Base-by-base conservation (phyloP, 495 filamentous ascomycete genomes). In the Talaromyces nanjingensis region DNA sequence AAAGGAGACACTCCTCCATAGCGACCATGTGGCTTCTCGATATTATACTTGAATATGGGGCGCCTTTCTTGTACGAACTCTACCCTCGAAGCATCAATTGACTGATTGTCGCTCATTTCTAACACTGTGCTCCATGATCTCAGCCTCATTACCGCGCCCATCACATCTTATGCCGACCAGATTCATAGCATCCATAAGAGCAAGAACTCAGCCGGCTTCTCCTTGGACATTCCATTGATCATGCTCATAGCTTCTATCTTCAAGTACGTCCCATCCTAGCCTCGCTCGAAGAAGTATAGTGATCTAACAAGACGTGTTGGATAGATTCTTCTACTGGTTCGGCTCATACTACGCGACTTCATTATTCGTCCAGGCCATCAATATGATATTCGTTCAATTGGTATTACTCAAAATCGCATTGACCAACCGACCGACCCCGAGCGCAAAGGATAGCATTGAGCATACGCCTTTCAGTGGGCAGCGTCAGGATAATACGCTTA, bases 231-330 rank as follows among this genome's bases (percentile, higher is more conserved):
- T 54, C 96, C 94, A 5, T 74, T 98, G 65, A 98, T 98, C 67
- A 98, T 98, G 94, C 90, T 98, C 29, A 86, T 96, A 52, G 89
- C 94, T 14, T 97, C 92, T 9, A 86, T 97, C 61, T 77, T 97
- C 29, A 94, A 96, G 89, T 96, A 77, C 68, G 85, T 72, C 33
- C 62, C 3, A 5, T 39, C 22, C 24, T 47, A 45, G 52, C 11
- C 39, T 47, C 20, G 12, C 37, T 33, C 12, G 49, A 62, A 20
- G 2, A 2, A n/a, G 6, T 18, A 49, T 58, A 55, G 39, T 27
- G 24, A 59, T 37, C 60, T 60, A 34, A 66, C 42, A 12, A 58
- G 47, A n/a, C 12, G 55, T 56, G 20, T 52, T 65, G 47, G n/a
- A n/a, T 93, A 90, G 77, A 82, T 96, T 63, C 16, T 98, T 96